Conservation (phyloP, 108 stramenopile species). For the Pseudonitzschia delicatissima region DNA sequence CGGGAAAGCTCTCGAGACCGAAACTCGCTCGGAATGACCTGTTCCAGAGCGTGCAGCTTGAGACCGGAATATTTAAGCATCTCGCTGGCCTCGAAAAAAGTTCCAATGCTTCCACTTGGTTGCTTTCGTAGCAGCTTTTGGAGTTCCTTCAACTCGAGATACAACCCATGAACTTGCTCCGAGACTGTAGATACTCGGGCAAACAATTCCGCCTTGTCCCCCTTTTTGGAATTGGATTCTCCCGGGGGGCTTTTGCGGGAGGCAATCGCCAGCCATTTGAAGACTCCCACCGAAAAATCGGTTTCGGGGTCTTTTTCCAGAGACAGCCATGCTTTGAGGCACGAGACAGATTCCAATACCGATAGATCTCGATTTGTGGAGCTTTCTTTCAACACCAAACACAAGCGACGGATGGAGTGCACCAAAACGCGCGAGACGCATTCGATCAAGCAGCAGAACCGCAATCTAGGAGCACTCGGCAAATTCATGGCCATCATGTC, state of each 20-base stretch:
- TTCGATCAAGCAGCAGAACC: constrained; percentile 25
- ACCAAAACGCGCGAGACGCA: constrained; percentile 16
- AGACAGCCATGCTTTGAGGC: constrained; percentile 28
- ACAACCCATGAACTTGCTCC: constrained; percentile 14
- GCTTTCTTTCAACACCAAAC: not conserved
- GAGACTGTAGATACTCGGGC: constrained; percentile 7
- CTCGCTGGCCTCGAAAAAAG: constrained; percentile 6
- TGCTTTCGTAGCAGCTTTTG: not conserved
- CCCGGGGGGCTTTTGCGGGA: constrained; percentile 13
- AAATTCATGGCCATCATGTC: constrained; percentile 33
- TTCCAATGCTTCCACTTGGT: not conserved
- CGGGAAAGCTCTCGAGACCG: constrained; percentile 5
- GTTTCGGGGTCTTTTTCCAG: not conserved
- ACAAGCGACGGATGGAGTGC: constrained; percentile 1
- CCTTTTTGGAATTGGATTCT: not conserved
- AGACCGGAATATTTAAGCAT: not conserved
- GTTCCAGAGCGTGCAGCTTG: constrained; percentile 10
- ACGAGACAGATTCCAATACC: constrained; percentile 22
- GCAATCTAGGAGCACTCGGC: constrained; percentile 20
- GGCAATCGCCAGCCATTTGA: constrained; percentile 20
- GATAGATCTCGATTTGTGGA: not conserved
- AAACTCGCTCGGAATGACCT: constrained; percentile 8
- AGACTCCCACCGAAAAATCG: constrained; percentile 26
- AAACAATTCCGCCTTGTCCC: constrained; percentile 10
- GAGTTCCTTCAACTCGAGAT: constrained; percentile 14